A percentile compares a stretch with the other conserved stretches of the same genome.
Evolutionary conservation across 176 grass and related monocot genomes (phyloP).

Genomic region (Carex pumila): DNA sequence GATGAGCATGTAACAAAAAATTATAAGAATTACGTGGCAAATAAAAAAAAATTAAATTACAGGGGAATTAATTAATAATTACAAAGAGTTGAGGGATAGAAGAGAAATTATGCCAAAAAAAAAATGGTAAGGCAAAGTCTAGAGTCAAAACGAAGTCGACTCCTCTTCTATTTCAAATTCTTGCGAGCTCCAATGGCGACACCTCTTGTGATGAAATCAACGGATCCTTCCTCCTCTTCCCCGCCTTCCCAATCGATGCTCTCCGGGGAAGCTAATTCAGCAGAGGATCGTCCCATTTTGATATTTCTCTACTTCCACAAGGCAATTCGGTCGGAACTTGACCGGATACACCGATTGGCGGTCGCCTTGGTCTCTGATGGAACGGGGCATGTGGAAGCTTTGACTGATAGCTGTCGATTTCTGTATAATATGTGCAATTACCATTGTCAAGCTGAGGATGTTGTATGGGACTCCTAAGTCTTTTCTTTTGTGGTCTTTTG

Average conservation of each 20-base stretch:
- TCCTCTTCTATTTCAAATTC: background rate
- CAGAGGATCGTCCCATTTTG: conserved; percentile 51
- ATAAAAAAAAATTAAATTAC: background rate
- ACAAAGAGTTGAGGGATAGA: background rate
- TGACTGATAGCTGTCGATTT: conserved; percentile 46
- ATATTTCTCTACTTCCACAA: conserved; percentile 92
- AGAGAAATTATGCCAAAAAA: background rate
- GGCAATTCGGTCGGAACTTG: conserved; percentile 77
- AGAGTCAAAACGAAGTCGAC: background rate
- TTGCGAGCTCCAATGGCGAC: conserved; percentile 14
- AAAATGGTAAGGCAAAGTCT: background rate
- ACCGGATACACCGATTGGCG: conserved; percentile 49
- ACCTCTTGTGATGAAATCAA: background rate
- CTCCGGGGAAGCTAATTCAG: conserved; percentile 9
- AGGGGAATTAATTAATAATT: background rate
- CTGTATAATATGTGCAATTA: conserved; percentile 66
- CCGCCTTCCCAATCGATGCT: background rate
- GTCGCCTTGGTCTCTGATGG: conserved; percentile 45
- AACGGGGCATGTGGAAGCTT: conserved; percentile 10
- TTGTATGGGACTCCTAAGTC: conserved; percentile 25
- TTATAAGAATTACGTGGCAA: too few species aligned
- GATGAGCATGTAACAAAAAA: too few species aligned
- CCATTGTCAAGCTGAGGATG: conserved; percentile 85
- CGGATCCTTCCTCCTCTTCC: conserved; percentile 11
- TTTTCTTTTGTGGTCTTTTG: conserved; percentile 12